Base-by-base conservation (phyloP, 192 early-diverging fungal species). In the Umbelopsis isabellina region DNA sequence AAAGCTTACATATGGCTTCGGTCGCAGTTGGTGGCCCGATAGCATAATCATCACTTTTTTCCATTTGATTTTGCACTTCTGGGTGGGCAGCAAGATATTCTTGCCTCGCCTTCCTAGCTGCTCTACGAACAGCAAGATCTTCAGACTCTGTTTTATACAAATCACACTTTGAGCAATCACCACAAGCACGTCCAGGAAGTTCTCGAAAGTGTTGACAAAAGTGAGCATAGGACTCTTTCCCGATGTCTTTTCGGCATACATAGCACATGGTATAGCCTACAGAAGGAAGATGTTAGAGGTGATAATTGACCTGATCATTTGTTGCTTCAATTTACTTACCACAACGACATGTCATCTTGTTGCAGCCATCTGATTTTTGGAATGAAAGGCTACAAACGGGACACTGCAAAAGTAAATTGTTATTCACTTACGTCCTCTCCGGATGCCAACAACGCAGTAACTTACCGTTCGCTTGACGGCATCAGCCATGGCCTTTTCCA, bases 181-280 rank as follows among this genome's bases (percentile, higher is more conserved):
- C 66, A 46, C 87, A 89, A 58, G 70, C 67, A n/a, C 65, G 67
- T 25, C 85, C 86, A 2, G 86, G 82, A 53, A 80, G 66, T 4
- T 76, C 53, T 35, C 87, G 81, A 67, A 88, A 88, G 73, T 89
- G 88, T 67, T 86, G 75, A 74, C 88, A 89, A 64, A 88, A 89
- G 68, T 89, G 88, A 11, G 68, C 30, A 72, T 89, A 89, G 1
- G 80, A 82, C 52, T 84, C 86, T 72, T 75, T 49, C 4, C 77
- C 61, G 66, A 89, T 85, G 55, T 89, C 85, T 53, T 86, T 82
- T 69, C 88, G 74, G 68, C 88, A 89, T 4, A 88, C 70, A 72
- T 89, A 89, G 49, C 88, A 89, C 88, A 89, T 89, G 6, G 74
- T 68, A 71, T 87, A 86, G 33, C 77, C 77, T 78, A 35, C 12